A percentile compares a stretch with the other conserved stretches of the same genome.
These are phyloP conservation scores for Skeletonema costatum DNA, from an alignment of 108 stramenopile genomes.

Conservation along the genomic window DNA sequence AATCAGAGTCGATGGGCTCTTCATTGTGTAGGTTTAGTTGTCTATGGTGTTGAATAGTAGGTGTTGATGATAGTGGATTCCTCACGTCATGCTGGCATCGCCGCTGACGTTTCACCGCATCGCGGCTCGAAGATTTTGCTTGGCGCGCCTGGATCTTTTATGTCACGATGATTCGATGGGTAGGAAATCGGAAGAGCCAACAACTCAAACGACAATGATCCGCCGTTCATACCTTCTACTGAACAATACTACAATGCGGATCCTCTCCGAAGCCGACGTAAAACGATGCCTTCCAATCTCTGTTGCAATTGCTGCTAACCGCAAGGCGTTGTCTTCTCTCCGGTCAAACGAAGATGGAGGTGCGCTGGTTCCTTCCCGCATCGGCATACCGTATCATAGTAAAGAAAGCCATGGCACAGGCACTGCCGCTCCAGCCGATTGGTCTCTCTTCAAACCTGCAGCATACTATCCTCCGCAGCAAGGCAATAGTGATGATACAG, in stretches of 20 bases:
- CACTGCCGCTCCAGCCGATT: constrained; percentile 49
- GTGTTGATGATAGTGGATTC: too few relatives aligned
- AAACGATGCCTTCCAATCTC: constrained; percentile 52
- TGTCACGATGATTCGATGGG: not conserved
- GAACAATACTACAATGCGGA: constrained; percentile 47
- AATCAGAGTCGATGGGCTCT: not conserved
- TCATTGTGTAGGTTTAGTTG: not conserved
- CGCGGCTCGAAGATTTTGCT: too few relatives aligned
- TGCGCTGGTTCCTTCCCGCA: constrained; percentile 61
- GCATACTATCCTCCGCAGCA: constrained; percentile 47
- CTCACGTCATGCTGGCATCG: too few relatives aligned
- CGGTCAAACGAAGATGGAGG: constrained; percentile 37
- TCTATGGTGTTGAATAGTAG: too few relatives aligned
- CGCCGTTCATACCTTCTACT: constrained; percentile 5
- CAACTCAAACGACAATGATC: not conserved
- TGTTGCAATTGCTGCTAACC: constrained; percentile 62
- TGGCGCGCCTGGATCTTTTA: too few relatives aligned
- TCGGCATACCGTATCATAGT: constrained; percentile 56
- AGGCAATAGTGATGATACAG: not conserved
- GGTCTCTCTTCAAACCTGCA: constrained; percentile 86
- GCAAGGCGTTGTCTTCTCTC: constrained; percentile 57
- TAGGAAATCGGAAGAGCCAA: too few relatives aligned
- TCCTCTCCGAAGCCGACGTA: constrained; percentile 69
- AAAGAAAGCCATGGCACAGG: not conserved
- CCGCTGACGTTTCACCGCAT: too few relatives aligned